Conservation (phyloP, 2,329 filamentous ascomycete species). For the Cercospora sp. region DNA sequence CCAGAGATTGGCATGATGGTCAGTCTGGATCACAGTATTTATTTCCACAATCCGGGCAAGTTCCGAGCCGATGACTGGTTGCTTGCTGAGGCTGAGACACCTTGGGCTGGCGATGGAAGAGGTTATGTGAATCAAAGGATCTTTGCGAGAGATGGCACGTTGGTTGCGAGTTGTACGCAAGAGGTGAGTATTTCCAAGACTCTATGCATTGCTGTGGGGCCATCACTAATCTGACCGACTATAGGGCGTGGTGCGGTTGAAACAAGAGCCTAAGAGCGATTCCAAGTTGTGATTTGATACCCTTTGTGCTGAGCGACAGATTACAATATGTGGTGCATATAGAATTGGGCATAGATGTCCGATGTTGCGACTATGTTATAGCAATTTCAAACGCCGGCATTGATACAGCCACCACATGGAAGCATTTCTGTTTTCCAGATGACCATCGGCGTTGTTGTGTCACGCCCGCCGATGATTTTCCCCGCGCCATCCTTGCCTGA, state of each 20-base stretch:
- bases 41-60: conserved; percentile 54
- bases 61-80: conserved; percentile 68
- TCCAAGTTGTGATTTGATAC: conserved; percentile 24
- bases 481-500: neutral
- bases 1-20: conserved; percentile 81
- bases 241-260: conserved; percentile 55
- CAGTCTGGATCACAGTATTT: conserved; percentile 69
- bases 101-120: conserved; percentile 76
- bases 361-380: neutral
- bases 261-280: conserved; percentile 37
- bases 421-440: neutral
- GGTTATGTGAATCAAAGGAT: conserved; percentile 75
- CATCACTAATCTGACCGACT: conserved; percentile 21
- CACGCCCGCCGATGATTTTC: conserved; percentile 3
- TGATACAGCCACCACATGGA: neutral
- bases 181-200: conserved; percentile 54
- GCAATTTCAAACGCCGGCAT: neutral
- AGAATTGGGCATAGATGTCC: neutral
- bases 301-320: neutral
- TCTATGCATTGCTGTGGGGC: neutral
- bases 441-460: neutral
- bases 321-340: neutral
- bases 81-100: conserved; percentile 75
- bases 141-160: conserved; percentile 66
- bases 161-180: conserved; percentile 78